Evolutionary conservation across 75 land plant species (phyloP), one percentile per base, ranked within the genome.

Genomic region (Cunninghamia lanceolata): DNA sequence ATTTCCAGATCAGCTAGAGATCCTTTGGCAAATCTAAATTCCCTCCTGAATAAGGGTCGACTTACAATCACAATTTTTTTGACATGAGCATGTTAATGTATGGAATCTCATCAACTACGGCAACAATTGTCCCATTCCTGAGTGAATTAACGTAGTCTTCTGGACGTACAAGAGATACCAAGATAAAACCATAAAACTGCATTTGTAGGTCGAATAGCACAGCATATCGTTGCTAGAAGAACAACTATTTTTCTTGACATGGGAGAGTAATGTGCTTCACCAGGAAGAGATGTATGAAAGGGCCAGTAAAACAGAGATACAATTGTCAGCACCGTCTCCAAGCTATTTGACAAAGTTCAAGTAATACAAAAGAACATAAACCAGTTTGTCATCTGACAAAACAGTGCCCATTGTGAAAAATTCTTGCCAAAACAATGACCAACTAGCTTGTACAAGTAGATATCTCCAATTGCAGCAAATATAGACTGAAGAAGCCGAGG

Each of bases 151-250:
- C n/a, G n/a, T n/a, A n/a, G n/a, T n/a, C n/a, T n/a, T n/a, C n/a
- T n/a, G n/a, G n/a, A n/a, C n/a, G n/a, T n/a, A n/a, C n/a, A n/a
- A n/a, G n/a, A n/a, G 28, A 92, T 68, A 42, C 97, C 99, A 86
- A 98, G 85, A 88, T 95, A 98, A 40, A 98, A 10, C 99, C 99
- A 98, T 71, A 88, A 89, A 52, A 98, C 88, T 42, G 97, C 99
- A 93, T 96, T 94, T 83, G 99, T 98, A 63, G 99, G 99, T 74
- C 99, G 92, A 63, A 98, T 93, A 4, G 94, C 93, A 93, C 99
- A 98, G 81, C 99, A 87, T 46, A 98, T 42, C 76, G 94, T 95
- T 68, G 99, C 99, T 32, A 93, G 2, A 80, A 82, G 66, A 84
- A 98, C 85, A 84, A 90, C 99, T 75, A 91, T 81, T 88, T 92